phyloP scores from a whole-genome alignment of 73 alveolate species.

The Halteria grandinella region DNA sequence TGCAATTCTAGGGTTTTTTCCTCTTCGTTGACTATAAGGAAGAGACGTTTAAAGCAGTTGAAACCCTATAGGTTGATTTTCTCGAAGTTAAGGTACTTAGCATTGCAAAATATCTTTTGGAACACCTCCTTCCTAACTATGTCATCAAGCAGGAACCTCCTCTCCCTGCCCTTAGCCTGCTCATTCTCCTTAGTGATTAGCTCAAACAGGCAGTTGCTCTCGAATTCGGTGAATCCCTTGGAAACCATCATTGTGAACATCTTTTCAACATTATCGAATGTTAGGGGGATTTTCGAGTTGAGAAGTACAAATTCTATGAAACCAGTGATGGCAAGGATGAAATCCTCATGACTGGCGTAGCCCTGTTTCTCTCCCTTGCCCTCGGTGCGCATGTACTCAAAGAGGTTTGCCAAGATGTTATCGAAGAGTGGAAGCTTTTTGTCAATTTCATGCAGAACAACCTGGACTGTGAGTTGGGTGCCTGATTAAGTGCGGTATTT shows the following conservation, averaged over 20 bases:
- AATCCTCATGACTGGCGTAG: constrained; percentile 28
- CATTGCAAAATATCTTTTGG: constrained; percentile 55
- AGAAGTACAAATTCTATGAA: constrained; percentile 33
- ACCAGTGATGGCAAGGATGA: not conserved
- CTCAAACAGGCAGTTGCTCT: constrained; percentile 37
- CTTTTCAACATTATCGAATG: constrained; percentile 37
- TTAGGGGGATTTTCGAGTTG: constrained; percentile 27
- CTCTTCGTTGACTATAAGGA: constrained; percentile 43
- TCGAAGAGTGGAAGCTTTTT: not conserved
- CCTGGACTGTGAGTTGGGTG: not conserved
- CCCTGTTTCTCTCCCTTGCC: too few species aligned
- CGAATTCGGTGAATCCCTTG: constrained; percentile 37
- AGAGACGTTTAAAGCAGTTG: constrained; percentile 53
- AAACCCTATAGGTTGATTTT: constrained; percentile 47
- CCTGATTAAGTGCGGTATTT: constrained; percentile 4
- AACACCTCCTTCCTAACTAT: constrained; percentile 55
- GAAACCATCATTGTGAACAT: constrained; percentile 58
- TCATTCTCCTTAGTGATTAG: constrained; percentile 52
- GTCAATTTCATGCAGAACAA: constrained; percentile 17
- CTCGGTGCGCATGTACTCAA: not conserved
- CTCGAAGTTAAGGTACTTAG: constrained; percentile 37
- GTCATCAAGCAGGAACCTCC: constrained; percentile 38
- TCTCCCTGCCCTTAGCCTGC: constrained; percentile 20
- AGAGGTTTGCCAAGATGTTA: constrained; percentile 12
- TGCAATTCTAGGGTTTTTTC: constrained; percentile 23